Evolutionary conservation across 345 rosid genomes (phyloP).

Genomic region (Corymbia maculata): DNA sequence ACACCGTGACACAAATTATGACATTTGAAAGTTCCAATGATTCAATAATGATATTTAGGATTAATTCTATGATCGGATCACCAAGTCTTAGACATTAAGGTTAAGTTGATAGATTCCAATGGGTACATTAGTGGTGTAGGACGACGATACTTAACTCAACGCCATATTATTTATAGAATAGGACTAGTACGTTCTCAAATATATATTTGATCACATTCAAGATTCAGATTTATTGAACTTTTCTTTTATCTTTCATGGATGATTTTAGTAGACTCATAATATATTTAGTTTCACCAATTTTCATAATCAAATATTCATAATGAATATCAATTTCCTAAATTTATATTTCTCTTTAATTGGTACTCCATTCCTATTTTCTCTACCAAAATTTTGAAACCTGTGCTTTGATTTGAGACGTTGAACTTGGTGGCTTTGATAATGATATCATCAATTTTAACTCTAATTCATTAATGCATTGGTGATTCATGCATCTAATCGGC

Average conservation of each 20-base stretch:
- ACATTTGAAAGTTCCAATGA: not conserved
- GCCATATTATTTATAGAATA: not conserved
- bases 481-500: too few species aligned
- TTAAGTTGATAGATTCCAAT: not conserved
- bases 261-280: not conserved
- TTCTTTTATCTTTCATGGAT: too few species aligned
- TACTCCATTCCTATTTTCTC: not conserved
- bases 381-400: not conserved
- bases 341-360: not conserved
- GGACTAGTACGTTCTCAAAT: not conserved
- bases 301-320: too few species aligned
- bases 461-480: too few species aligned
- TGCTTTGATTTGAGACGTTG: not conserved
- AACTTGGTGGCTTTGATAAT: too few species aligned
- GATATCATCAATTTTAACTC: too few species aligned
- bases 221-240: not conserved
- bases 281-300: not conserved
- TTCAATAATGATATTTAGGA: too few species aligned
- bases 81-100: not conserved
- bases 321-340: not conserved
- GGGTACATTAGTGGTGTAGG: not conserved
- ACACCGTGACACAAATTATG: not conserved
- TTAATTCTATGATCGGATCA: not conserved
- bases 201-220: not conserved
- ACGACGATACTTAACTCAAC: accelerated